Conservation (phyloP, 2,329 filamentous ascomycete species). For the Cladosporium sp. region DNA sequence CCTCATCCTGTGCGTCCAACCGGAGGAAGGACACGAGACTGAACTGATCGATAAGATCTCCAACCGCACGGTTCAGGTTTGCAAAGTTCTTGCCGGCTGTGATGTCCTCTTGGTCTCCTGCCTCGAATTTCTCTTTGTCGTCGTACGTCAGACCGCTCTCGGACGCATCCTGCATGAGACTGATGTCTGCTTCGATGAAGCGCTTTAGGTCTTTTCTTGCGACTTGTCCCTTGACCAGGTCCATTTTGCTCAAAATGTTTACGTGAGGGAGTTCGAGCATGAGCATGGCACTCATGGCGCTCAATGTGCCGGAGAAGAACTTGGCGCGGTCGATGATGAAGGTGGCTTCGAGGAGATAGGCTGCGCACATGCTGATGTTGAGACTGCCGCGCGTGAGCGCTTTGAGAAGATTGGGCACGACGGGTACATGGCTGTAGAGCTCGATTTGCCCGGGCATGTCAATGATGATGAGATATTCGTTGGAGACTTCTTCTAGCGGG, state of each 20-base stretch:
- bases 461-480: slow-evolving; percentile 96
- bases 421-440: slow-evolving; percentile 94
- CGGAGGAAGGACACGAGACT: slow-evolving; percentile 96
- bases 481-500: slow-evolving; percentile 78
- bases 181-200: slow-evolving; percentile 83
- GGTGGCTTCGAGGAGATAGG: slow-evolving; percentile 92
- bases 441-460: slow-evolving; percentile 99
- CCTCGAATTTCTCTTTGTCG: slow-evolving; percentile 42
- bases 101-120: slow-evolving; percentile 58
- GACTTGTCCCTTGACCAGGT: slow-evolving; percentile 87
- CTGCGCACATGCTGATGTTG: slow-evolving; percentile 87
- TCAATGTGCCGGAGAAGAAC: slow-evolving; percentile 93
- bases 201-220: slow-evolving; percentile 84
- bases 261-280: slow-evolving; percentile 97
- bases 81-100: slow-evolving; percentile 76
- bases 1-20: slow-evolving; percentile 85
- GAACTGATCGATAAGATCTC: slow-evolving; percentile 90
- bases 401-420: slow-evolving; percentile 80
- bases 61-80: slow-evolving; percentile 82
- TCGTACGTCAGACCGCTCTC: slow-evolving; percentile 49
- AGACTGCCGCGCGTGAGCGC: slow-evolving; percentile 79
- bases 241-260: slow-evolving; percentile 97
- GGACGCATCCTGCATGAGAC: slow-evolving; percentile 78
- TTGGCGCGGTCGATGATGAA: slow-evolving; percentile 96
- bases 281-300: slow-evolving; percentile 98